Evolutionary conservation across 768 basidiomycete genomes (phyloP), one percentile per base, ranked within the genome.

Genomic region (Amylocystis lapponica): DNA sequence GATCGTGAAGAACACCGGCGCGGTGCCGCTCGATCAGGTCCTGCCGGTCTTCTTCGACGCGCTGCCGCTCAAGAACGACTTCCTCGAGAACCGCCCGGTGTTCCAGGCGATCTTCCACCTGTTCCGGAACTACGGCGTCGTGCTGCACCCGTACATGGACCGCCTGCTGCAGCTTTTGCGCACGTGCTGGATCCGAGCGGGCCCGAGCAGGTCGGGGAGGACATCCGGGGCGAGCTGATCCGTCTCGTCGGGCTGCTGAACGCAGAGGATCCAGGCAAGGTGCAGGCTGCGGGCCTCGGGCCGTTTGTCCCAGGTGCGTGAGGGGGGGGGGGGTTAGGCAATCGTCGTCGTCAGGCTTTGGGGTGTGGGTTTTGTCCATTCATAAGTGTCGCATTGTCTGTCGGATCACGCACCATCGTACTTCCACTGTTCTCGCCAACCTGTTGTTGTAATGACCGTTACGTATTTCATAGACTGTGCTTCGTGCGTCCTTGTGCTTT

Each of bases 41-140:
- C 76, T 97, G 10, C 91, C 92, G 2, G 71, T 89, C 41, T 79
- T 98, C 59, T 65, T 96, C 45, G 72, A 68, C 20, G 82, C 86
- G 25, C 75, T 99, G 9, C 96, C 96, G 6, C 68, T 98, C 49
- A 82, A 81, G 60, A 81, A 88, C 61, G 96, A 99, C 65, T 77
- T 70, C 52, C 77, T 92, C 48, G 96, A 98, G 67, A 95, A 96
- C 66, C 74, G 80, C 27, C 82, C 92, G 2, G 80, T 92, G 32
- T 95, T 95, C 77, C 78, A 81, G 22, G 84, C 88, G 5, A 71
- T 99, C 54, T 89, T 97, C 80, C 74, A 82, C 50, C 73, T 98
- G 36, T 91, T 93, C 78, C 76, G 78, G 49, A 76, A 71, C n/a
- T 77, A 83, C 57, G 79, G 86, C 12, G 71, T 78, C 36, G 68